phyloP scores from a whole-genome alignment of 305 asterid genomes.

The Fraxinus sp. region DNA sequence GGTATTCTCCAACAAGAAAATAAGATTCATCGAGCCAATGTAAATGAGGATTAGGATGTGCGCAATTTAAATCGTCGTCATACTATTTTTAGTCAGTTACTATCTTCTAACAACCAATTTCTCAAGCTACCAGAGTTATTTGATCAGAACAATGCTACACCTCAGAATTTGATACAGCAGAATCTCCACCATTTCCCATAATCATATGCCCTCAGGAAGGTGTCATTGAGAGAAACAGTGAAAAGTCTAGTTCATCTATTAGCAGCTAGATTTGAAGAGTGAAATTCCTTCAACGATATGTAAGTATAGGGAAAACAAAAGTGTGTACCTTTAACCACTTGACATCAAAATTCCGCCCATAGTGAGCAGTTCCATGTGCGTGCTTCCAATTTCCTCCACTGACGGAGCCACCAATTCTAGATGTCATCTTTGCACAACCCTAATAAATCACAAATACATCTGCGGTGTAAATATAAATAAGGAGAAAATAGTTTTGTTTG shows the following conservation, averaged over 20 bases:
- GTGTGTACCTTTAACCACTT: slow-evolving; percentile 85
- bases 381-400: slow-evolving; percentile 98
- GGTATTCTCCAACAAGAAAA: slow-evolving; percentile 16
- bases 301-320: slow-evolving; percentile 7
- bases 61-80: background rate
- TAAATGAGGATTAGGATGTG: background rate
- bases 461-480: slow-evolving; percentile 12
- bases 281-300: slow-evolving; percentile 4
- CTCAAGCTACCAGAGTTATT: slow-evolving; percentile 13
- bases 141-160: slow-evolving; percentile 12
- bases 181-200: slow-evolving; percentile 7
- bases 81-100: background rate
- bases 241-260: background rate
- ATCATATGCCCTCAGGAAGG: slow-evolving; percentile 1
- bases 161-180: slow-evolving; percentile 10
- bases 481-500: slow-evolving; percentile 3
- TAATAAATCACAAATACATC: slow-evolving; percentile 35
- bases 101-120: background rate
- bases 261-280: slow-evolving; percentile 19
- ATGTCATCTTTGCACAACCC: slow-evolving; percentile 95
- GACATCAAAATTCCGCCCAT: slow-evolving; percentile 87
- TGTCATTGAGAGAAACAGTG: slow-evolving; percentile 8
- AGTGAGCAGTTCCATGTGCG: slow-evolving; percentile 94
- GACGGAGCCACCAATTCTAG: slow-evolving; percentile 76
- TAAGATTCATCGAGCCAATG: slow-evolving; percentile 8